These are phyloP conservation scores for Leccinum cinnamomeum DNA, from an alignment of 1,284 basidiomycete species.

Conservation along the genomic window DNA sequence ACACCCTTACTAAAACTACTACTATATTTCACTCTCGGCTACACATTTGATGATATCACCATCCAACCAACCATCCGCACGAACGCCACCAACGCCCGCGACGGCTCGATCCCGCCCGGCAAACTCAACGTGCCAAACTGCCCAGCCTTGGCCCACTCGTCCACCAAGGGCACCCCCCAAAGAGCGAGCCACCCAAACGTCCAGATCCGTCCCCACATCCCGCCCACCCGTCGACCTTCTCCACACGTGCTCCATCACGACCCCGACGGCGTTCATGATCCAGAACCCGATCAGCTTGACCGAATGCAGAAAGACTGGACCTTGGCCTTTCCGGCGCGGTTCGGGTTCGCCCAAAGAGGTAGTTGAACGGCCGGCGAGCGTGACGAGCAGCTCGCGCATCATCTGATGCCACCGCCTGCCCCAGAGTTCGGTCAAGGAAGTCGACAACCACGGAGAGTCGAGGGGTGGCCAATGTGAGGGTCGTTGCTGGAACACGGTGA, in stretches of 20 bases:
- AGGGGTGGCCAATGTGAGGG: constrained; percentile 43
- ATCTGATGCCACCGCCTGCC: constrained; percentile 47
- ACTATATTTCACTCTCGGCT: no score
- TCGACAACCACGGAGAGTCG: constrained; percentile 39
- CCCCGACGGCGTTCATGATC: constrained; percentile 51
- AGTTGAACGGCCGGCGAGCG: constrained; percentile 29
- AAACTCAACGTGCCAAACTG: constrained; percentile 16
- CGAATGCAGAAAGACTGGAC: constrained; percentile 34
- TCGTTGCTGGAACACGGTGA: constrained; percentile 37
- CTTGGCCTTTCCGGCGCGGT: no score
- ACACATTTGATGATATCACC: no score
- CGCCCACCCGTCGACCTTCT: constrained; percentile 44
- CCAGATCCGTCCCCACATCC: constrained; percentile 52
- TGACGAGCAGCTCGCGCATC: constrained; percentile 31
- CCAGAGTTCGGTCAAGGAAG: constrained; percentile 46
- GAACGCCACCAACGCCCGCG: constrained; percentile 7
- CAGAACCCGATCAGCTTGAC: constrained; percentile 17
- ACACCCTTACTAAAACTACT: no score
- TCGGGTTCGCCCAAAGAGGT: constrained; percentile 41
- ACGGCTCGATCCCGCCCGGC: constrained; percentile 15
- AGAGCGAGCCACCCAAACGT: constrained; percentile 46
- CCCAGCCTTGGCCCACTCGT: constrained; percentile 52
- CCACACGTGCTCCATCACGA: constrained; percentile 50
- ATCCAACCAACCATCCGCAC: constrained; percentile 4
- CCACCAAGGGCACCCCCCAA: constrained; percentile 49